These are phyloP conservation scores for Falciphora oryzae DNA, from an alignment of 2,329 filamentous ascomycete genomes.

Conservation along the genomic window DNA sequence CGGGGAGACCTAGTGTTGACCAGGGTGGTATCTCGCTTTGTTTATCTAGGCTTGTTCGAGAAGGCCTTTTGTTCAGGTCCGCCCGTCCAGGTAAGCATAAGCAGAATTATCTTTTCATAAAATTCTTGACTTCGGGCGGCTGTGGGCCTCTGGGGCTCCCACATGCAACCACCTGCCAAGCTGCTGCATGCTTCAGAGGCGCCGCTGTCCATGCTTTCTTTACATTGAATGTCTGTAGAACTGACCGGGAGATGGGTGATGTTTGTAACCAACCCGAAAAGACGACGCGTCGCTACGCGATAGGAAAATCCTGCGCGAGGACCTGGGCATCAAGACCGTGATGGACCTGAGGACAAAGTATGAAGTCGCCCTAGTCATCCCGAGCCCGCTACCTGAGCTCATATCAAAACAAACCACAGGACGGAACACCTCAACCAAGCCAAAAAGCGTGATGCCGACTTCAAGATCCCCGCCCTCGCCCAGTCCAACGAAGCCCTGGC, in stretches of 20 bases:
- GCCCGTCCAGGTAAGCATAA: constrained; percentile 41
- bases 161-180: neutral
- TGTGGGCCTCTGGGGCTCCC: neutral
- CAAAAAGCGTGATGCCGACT: constrained; percentile 49
- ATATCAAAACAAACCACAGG: constrained; percentile 30
- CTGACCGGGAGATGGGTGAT: neutral
- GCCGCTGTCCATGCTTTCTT: neutral
- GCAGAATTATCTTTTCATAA: neutral
- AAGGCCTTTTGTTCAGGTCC: constrained; percentile 63
- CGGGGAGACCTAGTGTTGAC: neutral
- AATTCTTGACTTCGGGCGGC: neutral
- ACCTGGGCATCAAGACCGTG: constrained; percentile 62
- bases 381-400: neutral
- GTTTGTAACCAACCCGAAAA: constrained; percentile 17
- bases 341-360: constrained; percentile 76
- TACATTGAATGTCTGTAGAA: too few relatives aligned
- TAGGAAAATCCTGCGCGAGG: constrained; percentile 49
- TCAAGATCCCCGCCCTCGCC: constrained; percentile 36
- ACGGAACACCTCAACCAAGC: constrained; percentile 68
- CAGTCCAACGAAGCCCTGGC: constrained; percentile 45
- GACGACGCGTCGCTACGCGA: constrained; percentile 69
- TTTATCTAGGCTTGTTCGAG: constrained; percentile 40
- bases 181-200: neutral
- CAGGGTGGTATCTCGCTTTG: neutral
- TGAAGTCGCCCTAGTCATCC: constrained; percentile 11